A percentile compares a stretch with the other conserved stretches of the same genome.
Conservation (phyloP, 2,329 filamentous ascomycete genomes). For the Sclerotinia minor region DNA sequence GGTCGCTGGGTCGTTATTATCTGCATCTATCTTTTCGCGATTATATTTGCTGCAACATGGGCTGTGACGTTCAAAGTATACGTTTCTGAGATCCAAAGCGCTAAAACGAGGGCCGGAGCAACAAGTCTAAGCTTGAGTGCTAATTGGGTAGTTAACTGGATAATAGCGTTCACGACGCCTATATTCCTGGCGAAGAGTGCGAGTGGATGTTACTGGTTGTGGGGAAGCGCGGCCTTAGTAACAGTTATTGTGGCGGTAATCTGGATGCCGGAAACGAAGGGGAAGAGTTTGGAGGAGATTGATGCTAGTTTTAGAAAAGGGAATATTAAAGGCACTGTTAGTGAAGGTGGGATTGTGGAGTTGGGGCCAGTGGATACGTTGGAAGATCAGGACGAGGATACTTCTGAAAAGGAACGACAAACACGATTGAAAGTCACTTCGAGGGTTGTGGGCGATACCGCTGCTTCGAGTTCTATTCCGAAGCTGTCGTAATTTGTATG, state of each 20-base stretch:
- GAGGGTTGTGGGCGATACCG: neutral
- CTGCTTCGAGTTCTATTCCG: neutral
- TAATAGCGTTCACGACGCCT: constrained; percentile 42
- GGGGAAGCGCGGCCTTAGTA: constrained; percentile 45
- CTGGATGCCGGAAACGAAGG: constrained; percentile 41
- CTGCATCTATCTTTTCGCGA: constrained; percentile 51
- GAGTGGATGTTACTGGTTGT: constrained; percentile 39
- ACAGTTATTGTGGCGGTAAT: constrained; percentile 30
- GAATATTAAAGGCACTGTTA: neutral
- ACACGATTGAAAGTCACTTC: neutral
- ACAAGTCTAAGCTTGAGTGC: constrained; percentile 52
- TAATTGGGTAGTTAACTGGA: constrained; percentile 45
- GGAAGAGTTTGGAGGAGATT: constrained; percentile 35
- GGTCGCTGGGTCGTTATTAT: constrained; percentile 54
- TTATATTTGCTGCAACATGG: constrained; percentile 53
- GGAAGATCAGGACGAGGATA: neutral
- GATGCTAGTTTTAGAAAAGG: constrained; percentile 30
- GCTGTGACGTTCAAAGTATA: constrained; percentile 58
- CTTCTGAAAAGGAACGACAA: neutral
- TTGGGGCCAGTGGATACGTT: neutral
- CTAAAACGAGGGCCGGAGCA: constrained; percentile 54
- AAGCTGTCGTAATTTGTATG: neutral
- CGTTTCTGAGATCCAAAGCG: constrained; percentile 58
- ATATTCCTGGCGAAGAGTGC: constrained; percentile 37
- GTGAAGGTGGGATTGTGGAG: neutral